These are phyloP conservation scores for Rhodotorula mucilaginosa DNA, from an alignment of 1,284 basidiomycete species.

Conservation along the genomic window DNA sequence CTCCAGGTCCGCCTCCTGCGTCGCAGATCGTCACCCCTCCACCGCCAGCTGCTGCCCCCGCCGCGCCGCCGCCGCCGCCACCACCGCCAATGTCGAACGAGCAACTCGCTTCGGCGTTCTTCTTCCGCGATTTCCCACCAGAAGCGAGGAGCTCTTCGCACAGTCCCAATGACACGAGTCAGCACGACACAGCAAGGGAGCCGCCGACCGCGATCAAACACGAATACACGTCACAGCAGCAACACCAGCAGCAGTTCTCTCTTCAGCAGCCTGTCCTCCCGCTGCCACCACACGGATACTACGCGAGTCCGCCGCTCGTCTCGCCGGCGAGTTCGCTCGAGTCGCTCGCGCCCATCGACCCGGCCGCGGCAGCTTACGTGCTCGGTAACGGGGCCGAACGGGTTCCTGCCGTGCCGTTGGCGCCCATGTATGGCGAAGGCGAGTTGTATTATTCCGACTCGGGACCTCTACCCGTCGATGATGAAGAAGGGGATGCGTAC, in stretches of 20 bases:
- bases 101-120: slow-evolving; percentile 20
- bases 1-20: neutral
- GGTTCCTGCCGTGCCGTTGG: neutral
- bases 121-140: slow-evolving; percentile 22
- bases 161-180: neutral
- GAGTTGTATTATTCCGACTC: neutral
- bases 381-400: neutral
- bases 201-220: neutral
- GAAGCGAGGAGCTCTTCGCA: slow-evolving; percentile 1
- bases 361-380: slow-evolving; percentile 2
- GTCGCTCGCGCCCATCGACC: slow-evolving; percentile 1
- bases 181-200: neutral
- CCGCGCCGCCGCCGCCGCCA: too few relatives aligned
- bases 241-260: neutral
- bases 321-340: neutral
- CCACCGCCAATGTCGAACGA: slow-evolving; percentile 2
- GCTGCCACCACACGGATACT: neutral
- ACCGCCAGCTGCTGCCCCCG: neutral
- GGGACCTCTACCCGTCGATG: neutral
- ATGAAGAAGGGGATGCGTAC: neutral
- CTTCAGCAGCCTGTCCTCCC: neutral
- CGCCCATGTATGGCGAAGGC: slow-evolving; percentile 8
- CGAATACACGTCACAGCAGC: neutral
- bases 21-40: too few relatives aligned
- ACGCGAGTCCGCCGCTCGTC: neutral